Evolutionary conservation across 495 filamentous ascomycete genomes (phyloP).

Genomic region (Pyrenula aspistea): DNA sequence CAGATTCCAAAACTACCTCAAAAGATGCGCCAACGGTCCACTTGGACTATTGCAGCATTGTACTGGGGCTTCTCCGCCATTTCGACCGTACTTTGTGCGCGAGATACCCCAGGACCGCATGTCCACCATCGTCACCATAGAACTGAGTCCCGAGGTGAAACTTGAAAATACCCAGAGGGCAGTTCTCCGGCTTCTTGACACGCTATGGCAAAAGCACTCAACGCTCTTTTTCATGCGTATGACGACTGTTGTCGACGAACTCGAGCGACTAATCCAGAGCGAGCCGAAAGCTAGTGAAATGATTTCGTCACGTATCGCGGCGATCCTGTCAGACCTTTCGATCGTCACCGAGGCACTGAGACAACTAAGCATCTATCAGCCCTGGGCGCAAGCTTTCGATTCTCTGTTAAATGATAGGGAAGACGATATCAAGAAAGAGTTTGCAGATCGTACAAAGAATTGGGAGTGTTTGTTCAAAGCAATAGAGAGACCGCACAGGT

Average conservation of each 20-base stretch:
- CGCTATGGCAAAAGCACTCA: constrained; percentile 12
- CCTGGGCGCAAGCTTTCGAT: constrained; percentile 31
- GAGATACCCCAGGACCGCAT: constrained; percentile 7
- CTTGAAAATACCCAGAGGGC: constrained; percentile 7
- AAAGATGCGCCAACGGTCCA: constrained; percentile 12
- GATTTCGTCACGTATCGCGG: constrained; percentile 23
- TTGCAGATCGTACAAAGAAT: constrained; percentile 2
- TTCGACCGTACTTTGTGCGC: constrained; percentile 18
- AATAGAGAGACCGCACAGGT: constrained; percentile 3
- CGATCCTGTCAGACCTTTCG: constrained; percentile 27
- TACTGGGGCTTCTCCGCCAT: constrained; percentile 19
- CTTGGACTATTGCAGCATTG: constrained; percentile 11
- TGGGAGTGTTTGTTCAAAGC: constrained; percentile 6
- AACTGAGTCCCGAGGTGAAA: constrained; percentile 3
- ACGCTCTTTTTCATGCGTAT: constrained; percentile 16
- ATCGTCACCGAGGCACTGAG: constrained; percentile 24
- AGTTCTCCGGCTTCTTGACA: constrained; percentile 21
- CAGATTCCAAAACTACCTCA: constrained; percentile 19
- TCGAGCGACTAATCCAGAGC: constrained; percentile 27
- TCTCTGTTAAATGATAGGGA: constrained; percentile 6
- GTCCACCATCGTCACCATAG: constrained; percentile 5
- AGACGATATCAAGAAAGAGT: constrained; percentile 18
- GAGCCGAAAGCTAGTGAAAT: constrained; percentile 20
- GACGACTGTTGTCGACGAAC: constrained; percentile 27
- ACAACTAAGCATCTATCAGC: constrained; percentile 33